These are phyloP conservation scores for Neurospora pannonica DNA, from an alignment of 495 filamentous ascomycete species.

Conservation along the genomic window DNA sequence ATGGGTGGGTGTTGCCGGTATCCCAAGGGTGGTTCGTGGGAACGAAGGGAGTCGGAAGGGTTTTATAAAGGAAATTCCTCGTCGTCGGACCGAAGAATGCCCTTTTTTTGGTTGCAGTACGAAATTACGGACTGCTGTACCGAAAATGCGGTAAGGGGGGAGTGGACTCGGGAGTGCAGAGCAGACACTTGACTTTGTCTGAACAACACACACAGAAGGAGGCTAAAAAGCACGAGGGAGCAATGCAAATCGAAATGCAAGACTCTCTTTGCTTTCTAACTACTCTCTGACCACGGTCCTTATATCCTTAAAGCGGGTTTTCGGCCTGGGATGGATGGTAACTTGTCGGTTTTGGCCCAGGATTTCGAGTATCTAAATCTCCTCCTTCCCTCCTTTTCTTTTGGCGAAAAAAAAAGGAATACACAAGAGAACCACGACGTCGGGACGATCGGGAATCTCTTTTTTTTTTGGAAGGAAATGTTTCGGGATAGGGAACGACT, in stretches of 20 bases:
- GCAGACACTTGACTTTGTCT: constrained; percentile 1
- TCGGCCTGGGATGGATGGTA: constrained; percentile 8
- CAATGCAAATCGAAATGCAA: constrained; percentile 1
- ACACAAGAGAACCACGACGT: constrained; percentile 9
- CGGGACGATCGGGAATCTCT: neutral
- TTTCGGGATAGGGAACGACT: constrained; percentile 39
- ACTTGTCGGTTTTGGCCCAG: constrained; percentile 22
- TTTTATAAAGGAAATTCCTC: constrained; percentile 17
- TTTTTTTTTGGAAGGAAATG: constrained; percentile 33
- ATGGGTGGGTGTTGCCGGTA: constrained; percentile 1
- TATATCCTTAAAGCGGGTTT: constrained; percentile 7
- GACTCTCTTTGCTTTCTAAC: neutral
- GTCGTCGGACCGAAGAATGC: constrained; percentile 30
- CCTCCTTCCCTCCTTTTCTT: constrained; percentile 34
- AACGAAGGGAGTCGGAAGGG: constrained; percentile 22
- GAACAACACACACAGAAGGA: neutral
- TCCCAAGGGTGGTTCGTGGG: constrained; percentile 8
- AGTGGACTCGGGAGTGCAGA: neutral
- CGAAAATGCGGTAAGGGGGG: neutral
- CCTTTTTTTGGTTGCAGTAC: constrained; percentile 1
- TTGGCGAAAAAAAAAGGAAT: constrained; percentile 24
- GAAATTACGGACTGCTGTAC: neutral
- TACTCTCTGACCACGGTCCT: constrained; percentile 11
- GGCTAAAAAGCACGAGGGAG: neutral
- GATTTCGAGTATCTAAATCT: constrained; percentile 22